Conservation (phyloP, 129 eudicot genomes). For the Heracleum sosnowskyi region DNA sequence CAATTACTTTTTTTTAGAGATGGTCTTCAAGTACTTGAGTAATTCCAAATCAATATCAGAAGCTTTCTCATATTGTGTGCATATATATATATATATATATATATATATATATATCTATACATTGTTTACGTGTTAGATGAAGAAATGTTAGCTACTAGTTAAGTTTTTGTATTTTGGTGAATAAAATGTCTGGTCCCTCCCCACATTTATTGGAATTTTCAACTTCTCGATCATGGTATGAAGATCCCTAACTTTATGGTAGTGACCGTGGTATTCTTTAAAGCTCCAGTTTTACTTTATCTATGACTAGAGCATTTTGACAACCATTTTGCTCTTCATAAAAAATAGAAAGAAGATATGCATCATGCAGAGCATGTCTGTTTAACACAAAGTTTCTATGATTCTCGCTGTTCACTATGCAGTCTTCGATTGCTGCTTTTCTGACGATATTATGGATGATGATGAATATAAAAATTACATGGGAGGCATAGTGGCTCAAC, state of each 20-base stretch:
- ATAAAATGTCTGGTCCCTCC: background rate
- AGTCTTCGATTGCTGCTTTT: constrained; percentile 92
- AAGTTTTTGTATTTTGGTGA: background rate
- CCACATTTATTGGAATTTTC: background rate
- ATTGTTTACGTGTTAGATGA: background rate
- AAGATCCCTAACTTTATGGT: background rate
- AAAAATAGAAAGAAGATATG: background rate
- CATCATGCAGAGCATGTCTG: background rate
- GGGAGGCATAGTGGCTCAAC: constrained; percentile 50
- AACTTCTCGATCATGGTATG: background rate
- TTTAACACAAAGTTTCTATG: background rate
- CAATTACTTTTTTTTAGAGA: background rate
- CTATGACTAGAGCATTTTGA: background rate
- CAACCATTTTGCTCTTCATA: background rate
- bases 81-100: too few species aligned
- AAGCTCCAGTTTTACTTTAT: constrained; percentile 8
- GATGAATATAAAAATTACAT: constrained; percentile 43
- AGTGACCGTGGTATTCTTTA: background rate
- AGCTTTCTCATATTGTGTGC: background rate
- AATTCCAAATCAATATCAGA: background rate
- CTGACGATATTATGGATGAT: constrained; percentile 52
- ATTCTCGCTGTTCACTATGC: constrained; percentile 17
- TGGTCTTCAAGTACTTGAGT: background rate
- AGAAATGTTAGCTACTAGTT: background rate
- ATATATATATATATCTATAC: too few species aligned